Evolutionary conservation across 1,284 basidiomycete genomes (phyloP).

Genomic region (Omphalotus olearius): DNA sequence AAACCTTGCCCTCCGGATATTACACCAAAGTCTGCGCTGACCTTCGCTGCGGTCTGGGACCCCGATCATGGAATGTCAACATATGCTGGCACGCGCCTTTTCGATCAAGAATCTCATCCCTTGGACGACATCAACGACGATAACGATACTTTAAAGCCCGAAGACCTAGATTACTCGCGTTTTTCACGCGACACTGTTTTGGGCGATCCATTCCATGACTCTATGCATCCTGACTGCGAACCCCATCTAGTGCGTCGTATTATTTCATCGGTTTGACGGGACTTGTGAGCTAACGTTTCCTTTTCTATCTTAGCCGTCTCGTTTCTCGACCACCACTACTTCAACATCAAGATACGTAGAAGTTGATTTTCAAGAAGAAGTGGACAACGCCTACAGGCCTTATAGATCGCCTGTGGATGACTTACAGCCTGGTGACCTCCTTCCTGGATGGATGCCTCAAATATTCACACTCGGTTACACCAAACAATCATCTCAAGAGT

Average conservation of each 20-base stretch:
- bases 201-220: background rate
- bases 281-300: background rate
- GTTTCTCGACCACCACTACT: constrained; percentile 48
- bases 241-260: constrained; percentile 14
- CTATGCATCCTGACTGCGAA: constrained; percentile 16
- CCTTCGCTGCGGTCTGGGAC: constrained; percentile 19
- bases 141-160: background rate
- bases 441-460: constrained; percentile 13
- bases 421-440: constrained; percentile 9
- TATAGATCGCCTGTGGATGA: background rate
- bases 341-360: constrained; percentile 46
- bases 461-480: constrained; percentile 13
- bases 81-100: constrained; percentile 8
- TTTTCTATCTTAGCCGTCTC: constrained; percentile 33
- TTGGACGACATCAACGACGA: background rate
- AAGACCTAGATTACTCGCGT: background rate
- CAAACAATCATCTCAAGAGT: constrained; percentile 5
- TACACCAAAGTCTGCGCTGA: constrained; percentile 15
- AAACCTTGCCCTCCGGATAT: background rate
- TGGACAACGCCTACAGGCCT: background rate
- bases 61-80: constrained; percentile 16
- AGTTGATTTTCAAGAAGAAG: constrained; percentile 18
- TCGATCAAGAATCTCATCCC: background rate
- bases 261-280: background rate
- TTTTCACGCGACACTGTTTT: too few species aligned